phyloP scores from a whole-genome alignment of 1,284 basidiomycete species.

The Takashimella tepidaria region DNA sequence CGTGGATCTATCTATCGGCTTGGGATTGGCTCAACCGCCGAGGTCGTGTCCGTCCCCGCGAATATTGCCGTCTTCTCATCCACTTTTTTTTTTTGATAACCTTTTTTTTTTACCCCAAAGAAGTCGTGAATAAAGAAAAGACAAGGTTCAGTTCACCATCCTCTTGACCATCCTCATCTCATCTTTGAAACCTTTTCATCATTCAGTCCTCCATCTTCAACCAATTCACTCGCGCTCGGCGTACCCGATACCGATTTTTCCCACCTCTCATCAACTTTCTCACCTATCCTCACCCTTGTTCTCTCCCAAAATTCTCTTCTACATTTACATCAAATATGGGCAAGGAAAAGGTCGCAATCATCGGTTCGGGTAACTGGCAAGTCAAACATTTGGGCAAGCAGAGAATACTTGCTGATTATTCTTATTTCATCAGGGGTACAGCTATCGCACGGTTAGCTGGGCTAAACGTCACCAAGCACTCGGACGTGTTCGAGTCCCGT shows the following conservation, averaged over 20 bases:
- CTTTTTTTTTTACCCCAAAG: too few species aligned
- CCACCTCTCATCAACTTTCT: background rate
- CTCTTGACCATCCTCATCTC: background rate
- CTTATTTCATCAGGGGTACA: conserved; percentile 53
- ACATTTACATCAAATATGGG: background rate
- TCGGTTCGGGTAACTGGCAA: conserved; percentile 52
- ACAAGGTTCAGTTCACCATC: too few species aligned
- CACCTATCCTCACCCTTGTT: background rate
- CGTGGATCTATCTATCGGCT: too few species aligned
- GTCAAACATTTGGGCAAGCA: too few species aligned
- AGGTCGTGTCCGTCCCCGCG: too few species aligned
- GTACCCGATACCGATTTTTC: too few species aligned
- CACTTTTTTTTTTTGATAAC: too few species aligned
- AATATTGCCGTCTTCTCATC: too few species aligned
- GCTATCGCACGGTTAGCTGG: conserved; percentile 55
- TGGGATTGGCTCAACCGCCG: too few species aligned
- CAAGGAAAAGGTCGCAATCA: conserved; percentile 55
- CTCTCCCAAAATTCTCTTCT: background rate
- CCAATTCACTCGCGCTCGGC: too few species aligned
- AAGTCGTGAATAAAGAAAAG: too few species aligned
- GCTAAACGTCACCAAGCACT: conserved; percentile 48
- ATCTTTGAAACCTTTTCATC: background rate
- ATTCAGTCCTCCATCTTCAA: background rate
- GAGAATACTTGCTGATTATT: too few species aligned
- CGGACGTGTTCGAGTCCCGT: conserved; percentile 49